Evolutionary conservation across 1,139 yeast genomes (phyloP).

Genomic region (Taphrina pruni): DNA sequence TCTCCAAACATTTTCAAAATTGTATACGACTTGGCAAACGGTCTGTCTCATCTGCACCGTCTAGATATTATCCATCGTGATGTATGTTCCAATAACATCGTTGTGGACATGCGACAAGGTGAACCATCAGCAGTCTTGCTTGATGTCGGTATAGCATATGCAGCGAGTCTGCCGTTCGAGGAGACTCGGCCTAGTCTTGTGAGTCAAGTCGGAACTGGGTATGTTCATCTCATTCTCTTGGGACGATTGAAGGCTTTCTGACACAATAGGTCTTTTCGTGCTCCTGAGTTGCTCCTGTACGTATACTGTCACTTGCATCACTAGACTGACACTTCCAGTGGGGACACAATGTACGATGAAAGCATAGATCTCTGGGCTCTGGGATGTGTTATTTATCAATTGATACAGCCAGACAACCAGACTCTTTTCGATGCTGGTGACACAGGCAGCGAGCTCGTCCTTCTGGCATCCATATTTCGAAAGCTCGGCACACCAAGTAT

Average conservation of each 20-base stretch:
- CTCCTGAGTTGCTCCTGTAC: conserved; percentile 32
- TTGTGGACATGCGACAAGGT: not conserved
- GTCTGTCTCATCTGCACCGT: conserved; percentile 15
- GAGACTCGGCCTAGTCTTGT: conserved; percentile 8
- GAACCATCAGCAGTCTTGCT: conserved; percentile 13
- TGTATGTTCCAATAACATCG: conserved; percentile 30
- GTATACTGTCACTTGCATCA: not conserved
- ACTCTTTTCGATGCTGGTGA: conserved; percentile 21
- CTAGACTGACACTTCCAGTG: not conserved
- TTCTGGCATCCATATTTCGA: conserved; percentile 31
- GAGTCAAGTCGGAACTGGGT: conserved; percentile 33
- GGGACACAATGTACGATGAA: conserved; percentile 19
- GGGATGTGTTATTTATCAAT: conserved; percentile 27
- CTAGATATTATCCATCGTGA: conserved; percentile 29
- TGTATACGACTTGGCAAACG: conserved; percentile 13
- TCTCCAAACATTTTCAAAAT: not conserved
- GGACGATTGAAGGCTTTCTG: not conserved
- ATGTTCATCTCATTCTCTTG: not conserved
- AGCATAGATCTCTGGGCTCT: conserved; percentile 33
- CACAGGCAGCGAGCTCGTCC: conserved; percentile 27
- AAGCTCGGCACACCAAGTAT: conserved; percentile 30
- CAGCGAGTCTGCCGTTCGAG: not conserved
- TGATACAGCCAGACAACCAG: conserved; percentile 19
- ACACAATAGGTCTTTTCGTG: conserved; percentile 26
- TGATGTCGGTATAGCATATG: conserved; percentile 33